phyloP scores from a whole-genome alignment of 2,329 filamentous ascomycete species.

The Coniochaeta ligniaria region DNA sequence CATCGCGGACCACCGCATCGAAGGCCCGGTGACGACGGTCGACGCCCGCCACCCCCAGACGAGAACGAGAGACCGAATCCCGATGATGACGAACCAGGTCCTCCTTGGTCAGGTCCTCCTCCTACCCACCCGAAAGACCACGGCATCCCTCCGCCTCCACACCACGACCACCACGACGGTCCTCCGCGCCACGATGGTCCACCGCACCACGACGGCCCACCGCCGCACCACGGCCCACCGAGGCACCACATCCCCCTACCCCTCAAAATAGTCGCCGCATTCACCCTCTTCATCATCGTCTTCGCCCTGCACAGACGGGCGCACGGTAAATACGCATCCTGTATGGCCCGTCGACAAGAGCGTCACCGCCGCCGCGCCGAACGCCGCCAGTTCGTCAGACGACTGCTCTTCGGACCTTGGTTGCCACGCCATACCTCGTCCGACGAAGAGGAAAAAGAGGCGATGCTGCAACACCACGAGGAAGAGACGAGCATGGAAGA shows the following conservation, averaged over 20 bases:
- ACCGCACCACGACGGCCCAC: not conserved
- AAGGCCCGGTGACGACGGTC: not conserved
- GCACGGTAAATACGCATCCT: slow-evolving; percentile 16
- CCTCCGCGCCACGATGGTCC: not conserved
- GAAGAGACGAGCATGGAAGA: slow-evolving; percentile 33
- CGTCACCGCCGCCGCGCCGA: slow-evolving; percentile 10
- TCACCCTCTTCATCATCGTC: slow-evolving; percentile 15
- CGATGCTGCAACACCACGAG: slow-evolving; percentile 18
- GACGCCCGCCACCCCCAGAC: not conserved
- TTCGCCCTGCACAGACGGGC: slow-evolving; percentile 18
- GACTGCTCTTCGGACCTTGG: slow-evolving; percentile 21
- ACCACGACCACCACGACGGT: not conserved
- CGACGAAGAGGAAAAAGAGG: slow-evolving; percentile 29
- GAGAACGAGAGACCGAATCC: not conserved
- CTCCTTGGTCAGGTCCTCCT: not conserved
- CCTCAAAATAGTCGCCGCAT: slow-evolving; percentile 4
- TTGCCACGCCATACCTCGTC: slow-evolving; percentile 8
- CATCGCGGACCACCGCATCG: not conserved
- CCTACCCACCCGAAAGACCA: not conserved
- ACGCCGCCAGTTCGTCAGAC: slow-evolving; percentile 17
- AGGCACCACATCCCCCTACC: not conserved
- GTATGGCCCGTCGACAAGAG: slow-evolving; percentile 16
- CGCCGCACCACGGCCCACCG: not conserved
- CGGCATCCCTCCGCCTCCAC: not conserved
- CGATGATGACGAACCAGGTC: not conserved